Percentiles rank a stretch among this genome's conserved stretches.
Evolutionary conservation across 805 yeast genomes (phyloP).

Genomic region (Zygoascus bituminiphila): DNA sequence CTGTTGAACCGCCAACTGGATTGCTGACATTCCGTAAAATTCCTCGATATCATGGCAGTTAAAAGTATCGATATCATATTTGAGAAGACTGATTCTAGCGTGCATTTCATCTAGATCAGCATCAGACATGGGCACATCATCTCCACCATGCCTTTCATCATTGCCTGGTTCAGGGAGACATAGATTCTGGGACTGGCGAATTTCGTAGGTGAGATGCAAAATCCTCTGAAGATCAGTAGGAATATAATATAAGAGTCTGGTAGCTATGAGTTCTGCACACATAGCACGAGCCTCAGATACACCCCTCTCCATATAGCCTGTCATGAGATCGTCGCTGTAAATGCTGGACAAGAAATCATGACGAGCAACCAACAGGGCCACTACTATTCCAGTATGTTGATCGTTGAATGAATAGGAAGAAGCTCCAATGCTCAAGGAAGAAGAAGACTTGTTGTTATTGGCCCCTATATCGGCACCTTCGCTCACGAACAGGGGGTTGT

Average conservation of each 20-base stretch:
- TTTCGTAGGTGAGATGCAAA: slow-evolving; percentile 14
- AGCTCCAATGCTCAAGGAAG: not conserved
- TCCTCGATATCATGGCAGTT: not conserved
- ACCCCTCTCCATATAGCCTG: slow-evolving; percentile 16
- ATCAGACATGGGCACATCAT: not conserved
- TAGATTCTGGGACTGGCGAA: slow-evolving; percentile 1
- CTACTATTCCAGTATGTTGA: slow-evolving; percentile 25
- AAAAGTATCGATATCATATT: not conserved
- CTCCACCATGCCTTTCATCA: too few relatives aligned
- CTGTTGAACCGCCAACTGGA: slow-evolving; percentile 12
- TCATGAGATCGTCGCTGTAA: slow-evolving; percentile 16
- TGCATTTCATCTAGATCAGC: not conserved
- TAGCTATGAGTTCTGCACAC: slow-evolving; percentile 26
- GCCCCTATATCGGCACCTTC: not conserved
- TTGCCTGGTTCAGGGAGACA: too few relatives aligned
- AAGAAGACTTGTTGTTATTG: not conserved
- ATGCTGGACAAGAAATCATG: slow-evolving; percentile 21
- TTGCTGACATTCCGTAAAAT: slow-evolving; percentile 7
- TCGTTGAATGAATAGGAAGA: slow-evolving; percentile 3
- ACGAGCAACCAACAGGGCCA: slow-evolving; percentile 25
- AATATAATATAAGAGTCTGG: slow-evolving; percentile 21
- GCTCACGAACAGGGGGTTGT: slow-evolving; percentile 2
- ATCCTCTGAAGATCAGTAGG: slow-evolving; percentile 17
- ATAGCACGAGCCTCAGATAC: slow-evolving; percentile 24
- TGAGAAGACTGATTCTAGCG: not conserved